Evolutionary conservation across 257 asterid genomes (phyloP).

Genomic region (Rubia yunnanensis): DNA sequence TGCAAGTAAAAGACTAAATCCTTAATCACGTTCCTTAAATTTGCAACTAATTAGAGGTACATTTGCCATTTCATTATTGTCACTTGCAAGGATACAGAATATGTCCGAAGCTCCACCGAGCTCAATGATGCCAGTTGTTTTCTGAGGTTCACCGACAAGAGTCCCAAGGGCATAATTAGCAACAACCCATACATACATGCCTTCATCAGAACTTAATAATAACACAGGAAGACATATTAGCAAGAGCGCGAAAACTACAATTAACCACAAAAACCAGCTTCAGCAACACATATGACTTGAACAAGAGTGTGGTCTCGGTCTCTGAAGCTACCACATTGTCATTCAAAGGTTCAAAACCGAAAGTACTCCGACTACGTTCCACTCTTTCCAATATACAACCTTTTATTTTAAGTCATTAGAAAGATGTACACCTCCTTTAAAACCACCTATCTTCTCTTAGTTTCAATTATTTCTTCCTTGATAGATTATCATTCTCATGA

Average conservation of each 20-base stretch:
- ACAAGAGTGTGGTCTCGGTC: too few relatives aligned
- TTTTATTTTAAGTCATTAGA: too few relatives aligned
- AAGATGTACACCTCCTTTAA: too few relatives aligned
- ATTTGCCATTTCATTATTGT: too few relatives aligned
- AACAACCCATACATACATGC: conserved; percentile 94
- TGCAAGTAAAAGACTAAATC: too few relatives aligned
- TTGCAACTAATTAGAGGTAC: too few relatives aligned
- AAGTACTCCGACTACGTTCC: neutral
- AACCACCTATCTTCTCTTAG: too few relatives aligned
- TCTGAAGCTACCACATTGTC: neutral
- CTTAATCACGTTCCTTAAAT: too few relatives aligned
- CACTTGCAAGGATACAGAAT: too few relatives aligned
- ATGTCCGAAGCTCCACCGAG: conserved; percentile 99
- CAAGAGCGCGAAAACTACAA: conserved; percentile 4
- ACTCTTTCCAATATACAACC: neutral
- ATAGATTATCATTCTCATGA: too few relatives aligned
- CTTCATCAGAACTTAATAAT: conserved; percentile 85
- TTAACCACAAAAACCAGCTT: neutral
- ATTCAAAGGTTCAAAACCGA: neutral
- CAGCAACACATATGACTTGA: too few relatives aligned
- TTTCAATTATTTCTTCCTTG: too few relatives aligned
- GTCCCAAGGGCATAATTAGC: conserved; percentile 95
- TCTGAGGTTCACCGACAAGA: conserved; percentile 76
- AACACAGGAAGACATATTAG: conserved; percentile 3
- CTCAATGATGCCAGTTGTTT: conserved; percentile 91